A percentile compares a stretch with the other conserved stretches of the same genome.
These are phyloP conservation scores for Smallanthus sonchifolius DNA, from an alignment of 129 eudicot genomes.

Conservation along the genomic window DNA sequence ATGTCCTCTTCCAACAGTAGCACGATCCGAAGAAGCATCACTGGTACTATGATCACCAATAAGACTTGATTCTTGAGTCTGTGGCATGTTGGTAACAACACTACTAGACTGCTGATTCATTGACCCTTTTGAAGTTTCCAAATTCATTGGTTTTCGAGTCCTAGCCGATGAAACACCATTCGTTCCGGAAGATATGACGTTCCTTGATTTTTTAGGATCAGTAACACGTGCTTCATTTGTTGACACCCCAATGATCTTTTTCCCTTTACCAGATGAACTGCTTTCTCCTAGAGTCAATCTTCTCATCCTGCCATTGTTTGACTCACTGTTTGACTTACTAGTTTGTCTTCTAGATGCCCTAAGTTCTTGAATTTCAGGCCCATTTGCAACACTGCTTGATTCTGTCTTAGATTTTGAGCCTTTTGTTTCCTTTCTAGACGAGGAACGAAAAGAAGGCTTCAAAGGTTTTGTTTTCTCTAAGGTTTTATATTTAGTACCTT, in stretches of 20 bases:
- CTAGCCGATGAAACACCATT: constrained; percentile 31
- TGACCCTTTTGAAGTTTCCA: constrained; percentile 26
- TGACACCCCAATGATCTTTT: constrained; percentile 28
- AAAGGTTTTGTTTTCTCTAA: constrained; percentile 48
- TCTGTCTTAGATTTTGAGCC: constrained; percentile 36
- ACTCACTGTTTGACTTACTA: constrained; percentile 25
- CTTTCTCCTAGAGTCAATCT: constrained; percentile 57
- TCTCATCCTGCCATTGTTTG: constrained; percentile 35
- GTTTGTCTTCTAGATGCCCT: constrained; percentile 16
- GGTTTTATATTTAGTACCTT: constrained; percentile 36
- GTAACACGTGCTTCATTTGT: constrained; percentile 29
- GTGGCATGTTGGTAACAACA: constrained; percentile 21
- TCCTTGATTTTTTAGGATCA: constrained; percentile 35
- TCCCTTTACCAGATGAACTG: constrained; percentile 56
- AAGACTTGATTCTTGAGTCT: constrained; percentile 29
- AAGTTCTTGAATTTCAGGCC: constrained; percentile 22
- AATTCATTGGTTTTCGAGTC: constrained; percentile 36
- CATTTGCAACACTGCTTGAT: constrained; percentile 30
- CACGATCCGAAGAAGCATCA: constrained; percentile 33
- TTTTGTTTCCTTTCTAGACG: constrained; percentile 43
- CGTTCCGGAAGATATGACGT: constrained; percentile 27
- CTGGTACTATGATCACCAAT: constrained; percentile 28
- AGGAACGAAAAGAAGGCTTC: constrained; percentile 35
- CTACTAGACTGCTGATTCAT: constrained; percentile 15
- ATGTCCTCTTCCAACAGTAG: constrained; percentile 33